Evolutionary conservation across 805 yeast genomes (phyloP).

Genomic region (Ogataea trehalophila): DNA sequence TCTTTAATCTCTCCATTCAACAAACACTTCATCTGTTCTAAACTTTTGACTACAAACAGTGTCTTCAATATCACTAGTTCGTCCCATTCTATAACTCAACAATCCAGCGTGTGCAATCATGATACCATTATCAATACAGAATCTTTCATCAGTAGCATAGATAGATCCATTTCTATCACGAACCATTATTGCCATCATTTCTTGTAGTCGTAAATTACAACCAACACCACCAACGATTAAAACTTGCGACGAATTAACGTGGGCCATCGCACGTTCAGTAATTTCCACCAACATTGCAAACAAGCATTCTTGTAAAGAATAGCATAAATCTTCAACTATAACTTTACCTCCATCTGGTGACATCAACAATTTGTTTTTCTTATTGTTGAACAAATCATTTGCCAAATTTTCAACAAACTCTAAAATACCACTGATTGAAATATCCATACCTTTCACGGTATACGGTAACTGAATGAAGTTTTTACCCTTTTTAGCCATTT

Average conservation of each 20-base stretch:
- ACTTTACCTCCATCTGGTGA: constrained; percentile 46
- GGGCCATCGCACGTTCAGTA: constrained; percentile 98
- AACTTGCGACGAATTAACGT: constrained; percentile 83
- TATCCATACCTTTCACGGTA: constrained; percentile 98
- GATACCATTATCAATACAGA: constrained; percentile 96
- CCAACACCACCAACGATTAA: constrained; percentile 99
- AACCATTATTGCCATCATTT: constrained; percentile 97
- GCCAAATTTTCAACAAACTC: constrained; percentile 83
- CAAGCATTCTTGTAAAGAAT: constrained; percentile 84
- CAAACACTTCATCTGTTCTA: constrained; percentile 89
- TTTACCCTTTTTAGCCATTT: constrained; percentile 70
- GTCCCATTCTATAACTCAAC: constrained; percentile 79
- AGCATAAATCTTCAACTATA: constrained; percentile 85
- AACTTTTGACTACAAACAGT: constrained; percentile 92
- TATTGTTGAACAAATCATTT: constrained; percentile 54
- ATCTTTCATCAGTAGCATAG: constrained; percentile 92
- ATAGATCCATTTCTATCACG: constrained; percentile 83
- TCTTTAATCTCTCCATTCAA: constrained; percentile 71
- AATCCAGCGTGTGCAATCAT: constrained; percentile 99
- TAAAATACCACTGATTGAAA: constrained; percentile 92
- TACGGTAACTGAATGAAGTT: constrained; percentile 78
- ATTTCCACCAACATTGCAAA: constrained; percentile 97
- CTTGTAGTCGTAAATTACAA: constrained; percentile 82
- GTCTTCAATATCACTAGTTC: constrained; percentile 49
- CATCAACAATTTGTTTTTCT: constrained; percentile 35